A percentile compares a stretch with the other conserved stretches of the same genome.
phyloP scores from a whole-genome alignment of 2,329 filamentous ascomycete species.

The Xylaria digitata region DNA sequence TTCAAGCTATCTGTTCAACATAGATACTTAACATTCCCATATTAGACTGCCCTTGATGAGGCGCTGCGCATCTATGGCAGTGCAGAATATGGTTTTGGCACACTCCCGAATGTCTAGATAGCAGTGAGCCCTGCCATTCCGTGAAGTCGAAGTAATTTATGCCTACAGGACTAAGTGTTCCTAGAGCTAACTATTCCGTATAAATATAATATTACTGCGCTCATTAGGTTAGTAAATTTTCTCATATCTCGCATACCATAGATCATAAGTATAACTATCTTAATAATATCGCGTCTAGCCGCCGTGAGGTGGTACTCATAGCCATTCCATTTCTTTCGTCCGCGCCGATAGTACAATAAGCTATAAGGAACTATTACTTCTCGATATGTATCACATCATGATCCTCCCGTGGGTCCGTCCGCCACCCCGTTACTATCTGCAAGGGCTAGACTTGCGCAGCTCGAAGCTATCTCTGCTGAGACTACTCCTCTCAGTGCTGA shows the following conservation, averaged over 20 bases:
- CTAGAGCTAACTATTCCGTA: too few species aligned
- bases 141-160: too few species aligned
- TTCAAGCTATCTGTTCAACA: too few species aligned
- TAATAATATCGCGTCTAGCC: background rate
- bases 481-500: conserved; percentile 36
- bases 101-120: too few species aligned
- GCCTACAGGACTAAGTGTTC: too few species aligned
- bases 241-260: background rate
- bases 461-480: conserved; percentile 40
- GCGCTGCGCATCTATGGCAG: too few species aligned
- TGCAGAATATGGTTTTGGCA: too few species aligned
- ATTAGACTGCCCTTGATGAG: too few species aligned
- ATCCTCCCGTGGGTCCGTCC: conserved; percentile 1
- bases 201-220: background rate
- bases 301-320: background rate
- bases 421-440: conserved; percentile 18
- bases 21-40: too few species aligned
- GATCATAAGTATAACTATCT: background rate
- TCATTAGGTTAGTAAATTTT: background rate
- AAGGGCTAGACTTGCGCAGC: conserved; percentile 28
- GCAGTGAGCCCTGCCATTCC: too few species aligned
- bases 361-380: conserved; percentile 25
- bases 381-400: conserved; percentile 30
- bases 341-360: conserved; percentile 26
- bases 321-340: conserved; percentile 9